Evolutionary conservation across 495 filamentous ascomycete species (phyloP).

Genomic region (Cryomyces minteri): DNA sequence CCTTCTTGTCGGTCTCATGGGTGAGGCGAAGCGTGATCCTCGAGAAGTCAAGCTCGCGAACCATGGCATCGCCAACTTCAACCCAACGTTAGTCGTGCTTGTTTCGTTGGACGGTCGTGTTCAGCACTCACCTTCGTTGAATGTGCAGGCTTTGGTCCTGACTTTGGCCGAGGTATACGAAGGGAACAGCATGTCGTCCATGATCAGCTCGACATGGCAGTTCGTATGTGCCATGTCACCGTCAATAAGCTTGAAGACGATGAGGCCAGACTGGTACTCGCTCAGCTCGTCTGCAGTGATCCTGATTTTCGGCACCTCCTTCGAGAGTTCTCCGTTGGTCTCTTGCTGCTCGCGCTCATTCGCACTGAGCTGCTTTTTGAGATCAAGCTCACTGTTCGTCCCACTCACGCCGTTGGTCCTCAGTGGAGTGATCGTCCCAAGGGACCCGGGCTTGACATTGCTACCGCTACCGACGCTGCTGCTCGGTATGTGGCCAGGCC

Average conservation of each 20-base stretch:
- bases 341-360: slow-evolving; percentile 38
- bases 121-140: slow-evolving; percentile 51
- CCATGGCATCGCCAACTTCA: slow-evolving; percentile 74
- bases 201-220: slow-evolving; percentile 68
- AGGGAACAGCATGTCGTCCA: slow-evolving; percentile 90
- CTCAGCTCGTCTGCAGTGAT: slow-evolving; percentile 62
- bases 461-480: background rate
- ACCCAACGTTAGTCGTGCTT: slow-evolving; percentile 2
- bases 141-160: slow-evolving; percentile 40
- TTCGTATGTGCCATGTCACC: slow-evolving; percentile 59
- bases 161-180: slow-evolving; percentile 67
- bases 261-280: slow-evolving; percentile 74
- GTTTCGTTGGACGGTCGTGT: background rate
- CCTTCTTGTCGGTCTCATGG: slow-evolving; percentile 54
- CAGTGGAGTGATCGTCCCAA: slow-evolving; percentile 5
- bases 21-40: slow-evolving; percentile 74
- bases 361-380: slow-evolving; percentile 24
- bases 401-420: background rate
- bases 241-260: slow-evolving; percentile 89
- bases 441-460: slow-evolving; percentile 1
- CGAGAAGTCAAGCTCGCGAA: slow-evolving; percentile 90
- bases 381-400: slow-evolving; percentile 14
- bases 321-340: slow-evolving; percentile 21
- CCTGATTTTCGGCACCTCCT: slow-evolving; percentile 53
- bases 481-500: background rate